Percentiles rank a stretch among this genome's conserved stretches.
These are phyloP conservation scores for Pestalotiopsis fici DNA, from an alignment of 2,329 filamentous ascomycete species.

Conservation along the genomic window DNA sequence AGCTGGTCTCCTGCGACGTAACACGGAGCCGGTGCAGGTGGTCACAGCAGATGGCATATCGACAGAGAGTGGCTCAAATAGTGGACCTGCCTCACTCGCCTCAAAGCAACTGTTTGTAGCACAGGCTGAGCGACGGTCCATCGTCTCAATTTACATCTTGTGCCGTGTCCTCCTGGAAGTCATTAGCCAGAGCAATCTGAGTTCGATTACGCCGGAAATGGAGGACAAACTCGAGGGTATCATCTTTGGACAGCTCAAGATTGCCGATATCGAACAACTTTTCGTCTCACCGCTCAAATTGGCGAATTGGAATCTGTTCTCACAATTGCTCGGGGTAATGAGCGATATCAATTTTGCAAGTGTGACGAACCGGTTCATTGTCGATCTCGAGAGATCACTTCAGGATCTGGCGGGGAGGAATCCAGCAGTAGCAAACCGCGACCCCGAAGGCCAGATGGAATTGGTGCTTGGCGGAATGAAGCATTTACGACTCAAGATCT, in stretches of 20 bases:
- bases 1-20: constrained; percentile 64
- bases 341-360: constrained; percentile 87
- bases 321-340: constrained; percentile 92
- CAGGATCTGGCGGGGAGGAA: constrained; percentile 74
- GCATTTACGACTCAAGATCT: constrained; percentile 76
- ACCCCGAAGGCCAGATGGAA: constrained; percentile 80
- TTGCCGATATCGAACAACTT: constrained; percentile 80
- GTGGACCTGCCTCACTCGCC: constrained; percentile 38
- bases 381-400: constrained; percentile 77
- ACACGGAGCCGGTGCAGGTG: constrained; percentile 69
- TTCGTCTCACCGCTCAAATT: constrained; percentile 78
- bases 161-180: constrained; percentile 94
- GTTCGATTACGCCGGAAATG: constrained; percentile 85
- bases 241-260: constrained; percentile 93
- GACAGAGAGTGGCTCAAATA: constrained; percentile 30
- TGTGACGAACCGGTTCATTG: constrained; percentile 79
- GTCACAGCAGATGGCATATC: constrained; percentile 29
- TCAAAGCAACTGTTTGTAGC: constrained; percentile 71
- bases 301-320: constrained; percentile 95
- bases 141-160: constrained; percentile 92
- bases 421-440: constrained; percentile 57
- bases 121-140: constrained; percentile 85
- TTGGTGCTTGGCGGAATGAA: constrained; percentile 90
- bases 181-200: constrained; percentile 83
- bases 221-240: constrained; percentile 93